phyloP scores from a whole-genome alignment of 352 stramenopile genomes.

The Globisporangium alternatum region DNA sequence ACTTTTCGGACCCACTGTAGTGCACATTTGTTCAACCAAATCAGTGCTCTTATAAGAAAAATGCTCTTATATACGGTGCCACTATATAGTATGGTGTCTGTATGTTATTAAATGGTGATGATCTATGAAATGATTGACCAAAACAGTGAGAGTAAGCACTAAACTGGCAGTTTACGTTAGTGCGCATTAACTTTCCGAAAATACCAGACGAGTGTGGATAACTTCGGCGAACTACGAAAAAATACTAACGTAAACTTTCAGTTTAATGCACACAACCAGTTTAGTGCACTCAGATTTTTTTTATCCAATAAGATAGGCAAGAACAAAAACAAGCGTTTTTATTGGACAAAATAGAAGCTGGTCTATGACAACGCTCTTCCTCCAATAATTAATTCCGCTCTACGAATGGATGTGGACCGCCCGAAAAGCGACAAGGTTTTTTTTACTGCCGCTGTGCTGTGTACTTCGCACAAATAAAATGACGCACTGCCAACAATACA shows the following conservation, averaged over 20 bases:
- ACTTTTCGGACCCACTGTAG: too few species aligned
- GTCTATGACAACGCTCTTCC: not conserved
- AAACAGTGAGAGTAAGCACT: too few species aligned
- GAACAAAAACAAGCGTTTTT: not conserved
- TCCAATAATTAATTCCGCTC: not conserved
- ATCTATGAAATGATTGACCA: too few species aligned
- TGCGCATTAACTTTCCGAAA: too few species aligned
- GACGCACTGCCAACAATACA: too few species aligned
- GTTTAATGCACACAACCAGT: not conserved
- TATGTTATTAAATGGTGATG: too few species aligned
- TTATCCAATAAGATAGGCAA: constrained; percentile 1
- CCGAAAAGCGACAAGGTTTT: not conserved
- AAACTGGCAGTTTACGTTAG: too few species aligned
- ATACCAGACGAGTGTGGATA: too few species aligned
- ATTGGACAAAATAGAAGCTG: not conserved
- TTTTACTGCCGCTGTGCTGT: not conserved
- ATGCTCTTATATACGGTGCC: constrained; percentile 1
- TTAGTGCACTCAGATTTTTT: constrained; percentile 2
- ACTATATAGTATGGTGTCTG: constrained; percentile 5
- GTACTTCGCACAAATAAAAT: not conserved
- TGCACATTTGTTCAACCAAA: not conserved
- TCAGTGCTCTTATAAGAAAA: not conserved
- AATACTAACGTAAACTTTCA: constrained; percentile 1
- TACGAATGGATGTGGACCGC: not conserved
- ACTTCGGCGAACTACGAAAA: too few species aligned